Base-by-base conservation (phyloP, 768 basidiomycete species). In the Imleria badia region DNA sequence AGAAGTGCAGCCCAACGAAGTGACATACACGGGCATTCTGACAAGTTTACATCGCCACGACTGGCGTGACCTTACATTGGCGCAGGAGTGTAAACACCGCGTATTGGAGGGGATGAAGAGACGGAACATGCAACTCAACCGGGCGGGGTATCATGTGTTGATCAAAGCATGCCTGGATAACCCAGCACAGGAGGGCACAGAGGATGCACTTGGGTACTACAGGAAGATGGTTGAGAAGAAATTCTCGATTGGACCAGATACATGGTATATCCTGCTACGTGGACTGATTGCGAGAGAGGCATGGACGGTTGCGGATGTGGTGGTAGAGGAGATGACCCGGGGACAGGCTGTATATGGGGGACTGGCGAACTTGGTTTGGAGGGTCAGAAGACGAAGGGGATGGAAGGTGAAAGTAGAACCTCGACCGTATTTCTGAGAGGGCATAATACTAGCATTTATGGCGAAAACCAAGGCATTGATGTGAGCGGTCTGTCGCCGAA, bases 21-120 rank as follows among this genome's bases (percentile, higher is more conserved):
- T 93, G 57, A 94, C 91, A 29, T 98, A 94, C 71, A 94, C 93
- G 0, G 76, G 84, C 2, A 75, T 97, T 45, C 76, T 97, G 45
- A 75, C 85, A 9, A 88, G 86, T 5, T 76, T 95, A 59, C 81
- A 89, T 65, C 80, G 85, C 29, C 81, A 80, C 15, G 61, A 72
- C 10, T 82, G 84, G 77, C 62, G 81, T 51, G 68, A 80, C 22
- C 59, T 74, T 6, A 60, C 71, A 29, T 70, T 77, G 39, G 75
- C 76, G 15, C 73, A 80, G 46, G 74, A 78, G 56, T 79, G 78
- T 61, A 77, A 73, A 53, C 67, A 69, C 22, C 74, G 79, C 31
- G 78, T 93, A 54, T 68, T 83, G 42, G 68, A 69, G 48, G 76
- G 78, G 60, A 91, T 93, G 86, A 77, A 75, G 64, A 74, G 65